Base-by-base conservation (phyloP, 495 filamentous ascomycete genomes). In the Penicillium daleae region DNA sequence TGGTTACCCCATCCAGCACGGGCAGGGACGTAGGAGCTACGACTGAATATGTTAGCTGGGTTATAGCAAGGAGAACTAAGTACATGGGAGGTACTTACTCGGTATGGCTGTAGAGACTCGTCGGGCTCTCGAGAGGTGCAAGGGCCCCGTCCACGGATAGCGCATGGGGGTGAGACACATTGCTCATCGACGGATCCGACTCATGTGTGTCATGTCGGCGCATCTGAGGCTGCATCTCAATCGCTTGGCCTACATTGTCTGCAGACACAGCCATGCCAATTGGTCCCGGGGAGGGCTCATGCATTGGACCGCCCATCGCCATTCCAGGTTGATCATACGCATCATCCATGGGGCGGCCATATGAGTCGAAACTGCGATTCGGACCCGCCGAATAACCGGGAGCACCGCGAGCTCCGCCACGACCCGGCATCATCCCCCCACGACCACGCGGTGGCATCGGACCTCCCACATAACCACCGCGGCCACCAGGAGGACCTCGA, bases 191-290 rank as follows among this genome's bases (percentile, higher is more conserved):
- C 54, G 86, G 83, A 50, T 86, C 73, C 86, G 88, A 3, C 79
- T 66, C 70, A 70, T 79, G 67, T 67, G 72, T 61, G 74, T 77
- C 24, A 70, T 80, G 62, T 65, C 76, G 68, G 44, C 70, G 67
- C 22, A 71, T 19, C 55, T 64, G 81, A 67, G 64, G 90, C 80
- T 78, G 88, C 92, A 96, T 94, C 71, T 94, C 92, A 52, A 93
- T 83, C 0, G 91, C 91, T 66, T 92, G 89, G n/a, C 89, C 89
- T 22, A 89, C 71, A 46, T 79, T 70, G 27, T 86, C 82, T 4
- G 71, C 59, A 17, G 75, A 74, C 13, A 85, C 62, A 8, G 88
- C 86, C 65, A 90, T 74, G 31, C 76, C 77, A 54, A 78, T 77
- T 6, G 89, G 89, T 7, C 87, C 87, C 6, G 88, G 87, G 19